These are phyloP conservation scores for Coemansia sp. DNA, from an alignment of 192 early-diverging fungal genomes.

Conservation along the genomic window DNA sequence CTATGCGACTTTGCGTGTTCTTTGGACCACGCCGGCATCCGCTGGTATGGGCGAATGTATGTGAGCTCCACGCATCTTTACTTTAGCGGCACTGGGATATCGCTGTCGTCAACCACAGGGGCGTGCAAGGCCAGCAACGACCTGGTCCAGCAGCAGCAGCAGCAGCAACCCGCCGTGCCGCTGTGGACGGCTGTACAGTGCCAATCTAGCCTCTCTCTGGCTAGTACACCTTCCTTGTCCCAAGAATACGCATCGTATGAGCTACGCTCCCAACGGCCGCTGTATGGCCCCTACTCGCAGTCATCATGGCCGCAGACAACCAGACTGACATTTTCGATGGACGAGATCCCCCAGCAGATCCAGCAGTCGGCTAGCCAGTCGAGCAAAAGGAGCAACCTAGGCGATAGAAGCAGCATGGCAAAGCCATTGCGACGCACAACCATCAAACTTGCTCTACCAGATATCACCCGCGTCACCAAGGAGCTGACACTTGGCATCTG, in stretches of 20 bases:
- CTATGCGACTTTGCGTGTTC: slow-evolving; percentile 36
- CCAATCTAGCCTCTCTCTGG: neutral
- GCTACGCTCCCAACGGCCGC: neutral
- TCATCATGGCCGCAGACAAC: neutral
- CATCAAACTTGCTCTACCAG: slow-evolving; percentile 25
- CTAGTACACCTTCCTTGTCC: neutral
- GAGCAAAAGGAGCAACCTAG: neutral
- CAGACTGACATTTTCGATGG: neutral
- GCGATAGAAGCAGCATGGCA: neutral
- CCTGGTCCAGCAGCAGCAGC: neutral
- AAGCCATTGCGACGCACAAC: slow-evolving; percentile 40
- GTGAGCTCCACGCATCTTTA: slow-evolving; percentile 20
- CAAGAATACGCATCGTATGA: neutral
- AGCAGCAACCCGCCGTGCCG: neutral
- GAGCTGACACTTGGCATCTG: slow-evolving; percentile 48
- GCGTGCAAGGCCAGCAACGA: slow-evolving; percentile 5
- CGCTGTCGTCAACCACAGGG: slow-evolving; percentile 3
- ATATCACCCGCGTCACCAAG: slow-evolving; percentile 45
- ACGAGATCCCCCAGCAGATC: neutral
- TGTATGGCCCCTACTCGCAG: neutral
- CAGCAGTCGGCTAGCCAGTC: neutral
- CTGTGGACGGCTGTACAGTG: neutral
- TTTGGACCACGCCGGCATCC: slow-evolving; percentile 41
- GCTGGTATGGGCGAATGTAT: slow-evolving; percentile 51
- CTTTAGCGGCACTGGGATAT: slow-evolving; percentile 38